Percentiles rank a stretch among this genome's conserved stretches.
Evolutionary conservation across 2,329 filamentous ascomycete genomes (phyloP).

Genomic region (Orbilia oligospora): DNA sequence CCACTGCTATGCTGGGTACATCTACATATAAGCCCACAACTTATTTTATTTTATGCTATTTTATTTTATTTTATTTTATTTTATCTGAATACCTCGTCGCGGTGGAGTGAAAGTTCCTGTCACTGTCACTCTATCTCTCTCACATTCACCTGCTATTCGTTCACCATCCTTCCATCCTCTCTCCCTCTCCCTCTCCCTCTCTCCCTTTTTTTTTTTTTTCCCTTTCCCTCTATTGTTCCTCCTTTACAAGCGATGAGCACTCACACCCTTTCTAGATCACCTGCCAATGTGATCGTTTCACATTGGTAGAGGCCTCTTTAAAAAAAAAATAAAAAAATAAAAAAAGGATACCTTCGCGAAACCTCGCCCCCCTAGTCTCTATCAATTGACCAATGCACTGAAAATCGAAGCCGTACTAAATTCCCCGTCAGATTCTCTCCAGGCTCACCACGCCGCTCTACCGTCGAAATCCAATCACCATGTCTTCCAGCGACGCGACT

Average conservation of each 20-base stretch:
- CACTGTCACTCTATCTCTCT: not conserved
- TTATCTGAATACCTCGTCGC: not conserved
- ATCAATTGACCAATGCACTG: constrained; percentile 47
- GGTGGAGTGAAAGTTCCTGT: not conserved
- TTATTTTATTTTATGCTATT: too few species aligned
- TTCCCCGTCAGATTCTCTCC: constrained; percentile 5
- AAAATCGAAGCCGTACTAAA: constrained; percentile 27
- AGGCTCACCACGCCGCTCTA: constrained; percentile 15
- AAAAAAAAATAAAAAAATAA: too few species aligned
- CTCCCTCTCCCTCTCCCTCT: not conserved
- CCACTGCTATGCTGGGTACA: not conserved
- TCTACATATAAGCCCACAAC: not conserved
- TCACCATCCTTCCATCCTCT: constrained; percentile 3
- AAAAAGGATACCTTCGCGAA: constrained; percentile 33
- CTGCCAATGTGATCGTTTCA: constrained; percentile 41
- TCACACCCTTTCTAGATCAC: constrained; percentile 32
- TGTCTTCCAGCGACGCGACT: constrained; percentile 66
- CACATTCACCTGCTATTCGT: not conserved
- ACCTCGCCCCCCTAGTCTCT: constrained; percentile 27
- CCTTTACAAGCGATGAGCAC: constrained; percentile 25
- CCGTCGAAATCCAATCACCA: constrained; percentile 19
- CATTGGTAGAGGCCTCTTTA: constrained; percentile 39
- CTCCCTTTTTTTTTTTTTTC: not conserved
- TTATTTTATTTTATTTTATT: too few species aligned
- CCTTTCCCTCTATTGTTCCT: not conserved